Evolutionary conservation across 75 land plant genomes (phyloP), one percentile per base, ranked within the genome.

Genomic region (Gnetum montanum): DNA sequence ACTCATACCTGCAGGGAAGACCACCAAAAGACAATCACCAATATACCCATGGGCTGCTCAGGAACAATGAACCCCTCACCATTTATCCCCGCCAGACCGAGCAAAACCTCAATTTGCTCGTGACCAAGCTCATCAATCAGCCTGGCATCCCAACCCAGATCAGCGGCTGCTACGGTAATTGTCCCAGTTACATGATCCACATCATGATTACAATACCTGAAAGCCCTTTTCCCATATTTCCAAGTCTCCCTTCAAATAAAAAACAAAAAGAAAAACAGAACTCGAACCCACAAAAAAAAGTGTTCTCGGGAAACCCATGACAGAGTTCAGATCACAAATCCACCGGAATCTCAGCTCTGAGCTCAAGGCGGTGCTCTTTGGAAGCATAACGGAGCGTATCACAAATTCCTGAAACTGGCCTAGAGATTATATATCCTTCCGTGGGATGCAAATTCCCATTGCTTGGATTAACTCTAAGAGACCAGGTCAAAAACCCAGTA

Each of bases 151-250:
- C 96, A 95, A 4, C 99, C 99, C 28, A 95, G 70, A 16, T 49
- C 62, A 1, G 78, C 86, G 0, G 90, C 97, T 18, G 99, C 84
- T 10, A 95, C 73, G 10, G 86, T 54, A 22, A 90, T 81, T 1
- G 99, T 85, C 2, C 85, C 99, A 12, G 90, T 73, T 10, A 86
- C 95, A 66, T 95, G 99, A 18, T 96, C 99, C 29, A 86, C 88
- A 43, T 95, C 99, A 43, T 95, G 96, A 68, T 95, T 86, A 58
- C 91, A 86, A 48, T 95, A 95, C 60, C 98, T 72, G 62, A 83
- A 80, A 13, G 97, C 99, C 26, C 99, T 67, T 56, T 95, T 96
- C 26, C 99, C 99, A 51, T 95, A 95, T 71, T 95, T 95, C 99
- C 99, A 95, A 8, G 99, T 78, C 53, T 95, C 97, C 33, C 99